Base-by-base conservation (phyloP, 2,329 filamentous ascomycete genomes). In the Periconia sp. region DNA sequence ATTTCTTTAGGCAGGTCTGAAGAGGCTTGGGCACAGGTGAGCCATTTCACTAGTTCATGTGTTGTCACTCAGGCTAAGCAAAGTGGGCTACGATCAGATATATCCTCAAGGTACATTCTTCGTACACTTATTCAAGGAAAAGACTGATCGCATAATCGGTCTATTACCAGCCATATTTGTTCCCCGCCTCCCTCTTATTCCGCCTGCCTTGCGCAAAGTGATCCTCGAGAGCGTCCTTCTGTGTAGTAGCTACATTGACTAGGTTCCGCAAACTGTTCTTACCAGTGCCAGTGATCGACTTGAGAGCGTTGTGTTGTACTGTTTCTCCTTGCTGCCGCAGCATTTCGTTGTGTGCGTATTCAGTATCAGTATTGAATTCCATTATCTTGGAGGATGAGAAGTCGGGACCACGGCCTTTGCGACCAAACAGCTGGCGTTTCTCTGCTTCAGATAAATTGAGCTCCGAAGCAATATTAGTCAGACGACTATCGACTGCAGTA, bases 221-320 rank as follows among this genome's bases (percentile, higher is more conserved):
- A 63, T 97, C 92, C 71, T 96, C 91, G 54, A 96, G 74, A 2
- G 90, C 91, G 9, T 95, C 90, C 64, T 85, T 85, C 72, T 97
- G 91, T 50, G 79, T 88, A 55, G 84, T 84, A 18, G 89, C 92
- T 48, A 87, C 87, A 69, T 84, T 90, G 54, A 97, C 88, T 57
- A 97, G 78, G 74, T 96, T 91, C 63, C 86, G 85, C 68, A 97
- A 77, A 60, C 82, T 95, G 72, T 96, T 91, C 74, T 96, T 96
- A 46, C 90, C 89, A 3, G 91, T 88, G 7, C 65, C 66, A 17
- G 89, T 85, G 64, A 96, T 87, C 2, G 86, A 77, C 37, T 90
- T 86, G 42, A 96, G 86, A 6, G 91, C 88, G 60, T 92, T 92
- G 72, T 95, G 88, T 36, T 84, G 81, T 40, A 85, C 67, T 61